Conservation (phyloP, 2,329 filamentous ascomycete genomes). For the Bipolaris zeicola region DNA sequence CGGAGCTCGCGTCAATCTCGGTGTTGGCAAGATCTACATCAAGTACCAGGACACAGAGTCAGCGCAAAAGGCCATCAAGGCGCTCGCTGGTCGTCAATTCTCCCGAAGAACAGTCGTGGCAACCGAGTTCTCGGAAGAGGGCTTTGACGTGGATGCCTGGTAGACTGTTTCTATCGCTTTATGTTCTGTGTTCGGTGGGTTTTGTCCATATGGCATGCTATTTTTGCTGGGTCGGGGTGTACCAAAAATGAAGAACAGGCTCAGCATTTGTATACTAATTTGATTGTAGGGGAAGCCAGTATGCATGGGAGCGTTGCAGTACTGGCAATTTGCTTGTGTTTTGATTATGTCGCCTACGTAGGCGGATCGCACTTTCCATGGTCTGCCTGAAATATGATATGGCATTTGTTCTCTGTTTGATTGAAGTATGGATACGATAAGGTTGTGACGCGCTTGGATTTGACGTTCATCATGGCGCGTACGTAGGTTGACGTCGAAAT, state of each 20-base stretch:
- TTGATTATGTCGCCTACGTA: slow-evolving; percentile 7
- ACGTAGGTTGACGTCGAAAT: not conserved
- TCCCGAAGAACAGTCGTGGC: slow-evolving; percentile 94
- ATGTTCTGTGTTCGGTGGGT: slow-evolving; percentile 1
- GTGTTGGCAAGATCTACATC: slow-evolving; percentile 97
- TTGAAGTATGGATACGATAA: not conserved
- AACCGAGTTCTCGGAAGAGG: slow-evolving; percentile 97
- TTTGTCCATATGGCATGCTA: slow-evolving; percentile 9
- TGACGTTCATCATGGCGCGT: not conserved
- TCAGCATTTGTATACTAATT: slow-evolving; percentile 16
- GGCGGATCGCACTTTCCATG: not conserved
- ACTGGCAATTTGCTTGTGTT: slow-evolving; percentile 7
- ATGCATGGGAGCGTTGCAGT: slow-evolving; percentile 2
- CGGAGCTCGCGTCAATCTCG: slow-evolving; percentile 80
- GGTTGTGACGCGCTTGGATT: not conserved
- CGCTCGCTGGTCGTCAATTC: slow-evolving; percentile 95
- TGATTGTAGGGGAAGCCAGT: slow-evolving; percentile 5
- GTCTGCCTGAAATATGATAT: slow-evolving; percentile 6
- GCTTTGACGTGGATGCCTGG: slow-evolving; percentile 92
- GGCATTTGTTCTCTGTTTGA: slow-evolving; percentile 2
- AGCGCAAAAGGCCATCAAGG: slow-evolving; percentile 81
- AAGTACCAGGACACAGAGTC: slow-evolving; percentile 83
- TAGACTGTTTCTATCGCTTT: slow-evolving; percentile 50
- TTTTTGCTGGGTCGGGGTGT: slow-evolving; percentile 2
- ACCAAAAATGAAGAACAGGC: slow-evolving; percentile 8